Evolutionary conservation across 768 basidiomycete genomes (phyloP).

Genomic region (Suillus tomentosus): DNA sequence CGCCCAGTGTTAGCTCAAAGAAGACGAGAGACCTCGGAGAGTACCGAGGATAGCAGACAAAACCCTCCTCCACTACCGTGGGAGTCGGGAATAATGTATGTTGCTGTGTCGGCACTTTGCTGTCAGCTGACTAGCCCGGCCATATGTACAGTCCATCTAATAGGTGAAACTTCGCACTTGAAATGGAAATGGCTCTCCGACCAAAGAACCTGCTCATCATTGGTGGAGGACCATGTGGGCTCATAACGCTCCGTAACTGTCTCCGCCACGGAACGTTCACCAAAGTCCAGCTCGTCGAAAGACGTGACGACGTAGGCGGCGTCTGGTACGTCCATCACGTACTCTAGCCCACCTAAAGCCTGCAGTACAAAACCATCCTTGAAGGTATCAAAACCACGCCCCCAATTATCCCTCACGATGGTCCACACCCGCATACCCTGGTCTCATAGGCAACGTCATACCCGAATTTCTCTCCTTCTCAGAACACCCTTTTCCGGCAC

Average conservation of each 20-base stretch:
- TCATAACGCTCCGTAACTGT: conserved; percentile 52
- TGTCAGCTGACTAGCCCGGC: too few species aligned
- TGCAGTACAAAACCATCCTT: neutral
- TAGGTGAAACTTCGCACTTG: too few species aligned
- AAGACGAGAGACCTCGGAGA: too few species aligned
- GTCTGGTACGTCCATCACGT: conserved; percentile 41
- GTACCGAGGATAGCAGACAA: too few species aligned
- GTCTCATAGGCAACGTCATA: conserved; percentile 51
- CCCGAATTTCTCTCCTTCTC: conserved; percentile 42
- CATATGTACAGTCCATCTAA: too few species aligned
- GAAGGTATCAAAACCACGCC: conserved; percentile 1
- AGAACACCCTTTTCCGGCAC: conserved; percentile 29
- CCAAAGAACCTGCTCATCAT: conserved; percentile 43
- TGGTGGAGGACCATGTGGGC: conserved; percentile 41
- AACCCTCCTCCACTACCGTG: too few species aligned
- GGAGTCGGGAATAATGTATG: too few species aligned
- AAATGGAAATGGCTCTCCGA: conserved; percentile 18
- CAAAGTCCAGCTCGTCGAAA: conserved; percentile 47
- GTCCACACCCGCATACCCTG: conserved; percentile 51
- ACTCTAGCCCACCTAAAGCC: neutral
- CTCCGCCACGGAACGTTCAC: conserved; percentile 43
- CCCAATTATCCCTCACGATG: conserved; percentile 27
- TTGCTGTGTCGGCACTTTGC: too few species aligned
- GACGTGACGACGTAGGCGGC: conserved; percentile 49
- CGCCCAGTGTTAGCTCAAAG: too few species aligned